These are phyloP conservation scores for Trichosporon faecale DNA, from an alignment of 1,284 basidiomycete species.

Conservation along the genomic window DNA sequence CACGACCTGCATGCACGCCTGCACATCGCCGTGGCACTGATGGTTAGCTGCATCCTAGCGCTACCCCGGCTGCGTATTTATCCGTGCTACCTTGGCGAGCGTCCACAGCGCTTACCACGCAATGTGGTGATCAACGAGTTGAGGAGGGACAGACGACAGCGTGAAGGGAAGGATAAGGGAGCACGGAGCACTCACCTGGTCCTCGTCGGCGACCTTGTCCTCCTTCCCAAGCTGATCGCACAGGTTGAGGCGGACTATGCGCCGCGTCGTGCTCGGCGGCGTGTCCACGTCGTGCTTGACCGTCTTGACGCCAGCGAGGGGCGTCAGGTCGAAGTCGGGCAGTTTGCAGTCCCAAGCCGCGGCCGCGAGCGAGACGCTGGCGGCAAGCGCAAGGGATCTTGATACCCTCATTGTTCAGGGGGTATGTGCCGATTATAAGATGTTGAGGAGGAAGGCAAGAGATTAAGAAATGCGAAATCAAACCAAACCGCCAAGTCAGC, in stretches of 20 bases:
- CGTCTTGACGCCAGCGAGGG: slow-evolving; percentile 31
- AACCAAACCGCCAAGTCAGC: neutral
- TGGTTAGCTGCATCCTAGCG: neutral
- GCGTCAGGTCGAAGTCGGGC: slow-evolving; percentile 35
- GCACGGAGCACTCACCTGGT: slow-evolving; percentile 39
- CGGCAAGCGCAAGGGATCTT: neutral
- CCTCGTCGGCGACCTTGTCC: slow-evolving; percentile 40
- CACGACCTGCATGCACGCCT: slow-evolving; percentile 1
- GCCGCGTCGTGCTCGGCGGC: slow-evolving; percentile 46
- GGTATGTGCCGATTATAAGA: neutral
- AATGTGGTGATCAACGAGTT: no score
- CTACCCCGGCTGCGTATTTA: no score
- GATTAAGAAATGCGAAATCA: no score
- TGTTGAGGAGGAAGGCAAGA: neutral
- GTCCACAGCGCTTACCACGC: no score
- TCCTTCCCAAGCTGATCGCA: slow-evolving; percentile 35
- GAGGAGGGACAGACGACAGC: no score
- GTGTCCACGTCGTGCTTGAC: slow-evolving; percentile 37
- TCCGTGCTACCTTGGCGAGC: no score
- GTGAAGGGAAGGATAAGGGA: no score
- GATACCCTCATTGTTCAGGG: neutral
- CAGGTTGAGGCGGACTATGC: slow-evolving; percentile 38
- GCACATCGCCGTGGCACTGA: neutral
- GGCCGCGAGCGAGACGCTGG: neutral
- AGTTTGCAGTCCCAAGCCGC: neutral